Evolutionary conservation across 306 rosid genomes (phyloP).

Genomic region (Cyamopsis tetragonoloba): DNA sequence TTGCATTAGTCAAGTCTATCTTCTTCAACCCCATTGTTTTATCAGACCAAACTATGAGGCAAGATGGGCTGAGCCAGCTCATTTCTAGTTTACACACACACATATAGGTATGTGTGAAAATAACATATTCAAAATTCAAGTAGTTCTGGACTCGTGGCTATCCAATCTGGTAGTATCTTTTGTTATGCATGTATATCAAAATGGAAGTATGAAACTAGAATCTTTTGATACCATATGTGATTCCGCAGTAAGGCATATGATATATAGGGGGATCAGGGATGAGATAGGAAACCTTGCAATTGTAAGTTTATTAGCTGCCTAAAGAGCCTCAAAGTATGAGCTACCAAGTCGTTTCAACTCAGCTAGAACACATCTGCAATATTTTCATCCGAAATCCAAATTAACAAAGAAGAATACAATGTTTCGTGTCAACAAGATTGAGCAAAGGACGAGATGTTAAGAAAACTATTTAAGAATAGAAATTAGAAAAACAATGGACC

Average conservation of each 20-base stretch:
- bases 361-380: slow-evolving; percentile 55
- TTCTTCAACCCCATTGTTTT: no score
- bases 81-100: no score
- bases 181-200: background rate
- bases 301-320: slow-evolving; percentile 54
- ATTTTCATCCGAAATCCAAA: slow-evolving; percentile 15
- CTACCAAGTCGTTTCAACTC: slow-evolving; percentile 70
- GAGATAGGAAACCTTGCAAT: slow-evolving; percentile 48
- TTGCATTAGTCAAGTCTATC: no score
- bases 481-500: slow-evolving; percentile 24
- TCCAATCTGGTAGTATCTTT: background rate
- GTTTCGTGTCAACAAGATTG: background rate
- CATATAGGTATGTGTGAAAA: no score
- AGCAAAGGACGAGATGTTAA: background rate
- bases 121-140: background rate
- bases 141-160: background rate
- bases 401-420: slow-evolving; percentile 10
- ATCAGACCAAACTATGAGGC: no score
- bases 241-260: background rate
- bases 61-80: background rate
- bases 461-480: background rate
- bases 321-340: slow-evolving; percentile 47
- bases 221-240: background rate
- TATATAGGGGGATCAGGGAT: background rate
- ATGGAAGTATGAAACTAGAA: background rate